A percentile compares a stretch with the other conserved stretches of the same genome.
Conservation (phyloP, 2,329 filamentous ascomycete species). For the Plectosphaerella cucumerina region DNA sequence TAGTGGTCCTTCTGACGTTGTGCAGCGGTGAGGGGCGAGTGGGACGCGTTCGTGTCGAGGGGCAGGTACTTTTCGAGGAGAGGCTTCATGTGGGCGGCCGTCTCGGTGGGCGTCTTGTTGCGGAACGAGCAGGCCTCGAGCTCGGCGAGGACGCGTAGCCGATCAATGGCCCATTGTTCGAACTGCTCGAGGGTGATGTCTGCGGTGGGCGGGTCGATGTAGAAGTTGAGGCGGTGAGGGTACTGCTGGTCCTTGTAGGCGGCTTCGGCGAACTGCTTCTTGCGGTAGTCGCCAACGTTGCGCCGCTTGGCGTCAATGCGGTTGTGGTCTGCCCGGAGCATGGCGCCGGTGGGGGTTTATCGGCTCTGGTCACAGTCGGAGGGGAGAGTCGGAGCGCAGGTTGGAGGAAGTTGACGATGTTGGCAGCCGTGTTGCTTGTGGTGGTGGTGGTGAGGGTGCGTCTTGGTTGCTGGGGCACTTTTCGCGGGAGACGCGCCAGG, state of each 20-base stretch:
- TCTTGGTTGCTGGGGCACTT: neutral
- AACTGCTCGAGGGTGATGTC: slow-evolving; percentile 97
- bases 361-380: too few species aligned
- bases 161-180: slow-evolving; percentile 96
- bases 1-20: slow-evolving; percentile 96
- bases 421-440: neutral
- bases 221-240: slow-evolving; percentile 86
- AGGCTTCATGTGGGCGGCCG: slow-evolving; percentile 75
- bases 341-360: slow-evolving; percentile 16
- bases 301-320: slow-evolving; percentile 68
- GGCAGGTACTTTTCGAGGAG: slow-evolving; percentile 85
- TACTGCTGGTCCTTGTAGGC: slow-evolving; percentile 76
- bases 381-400: neutral
- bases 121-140: slow-evolving; percentile 94
- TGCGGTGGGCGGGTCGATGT: slow-evolving; percentile 78
- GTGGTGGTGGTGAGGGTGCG: slow-evolving; percentile 4
- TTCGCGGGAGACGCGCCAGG: slow-evolving; percentile 26
- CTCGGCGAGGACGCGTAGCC: slow-evolving; percentile 80
- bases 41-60: slow-evolving; percentile 70
- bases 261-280: slow-evolving; percentile 79
- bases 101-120: slow-evolving; percentile 82
- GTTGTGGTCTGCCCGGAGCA: slow-evolving; percentile 48
- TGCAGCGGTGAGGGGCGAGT: slow-evolving; percentile 50
- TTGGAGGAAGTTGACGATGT: neutral
- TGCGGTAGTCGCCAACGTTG: slow-evolving; percentile 71